Conservation (phyloP, 2,329 filamentous ascomycete genomes). For the Aspergillus floridensis region DNA sequence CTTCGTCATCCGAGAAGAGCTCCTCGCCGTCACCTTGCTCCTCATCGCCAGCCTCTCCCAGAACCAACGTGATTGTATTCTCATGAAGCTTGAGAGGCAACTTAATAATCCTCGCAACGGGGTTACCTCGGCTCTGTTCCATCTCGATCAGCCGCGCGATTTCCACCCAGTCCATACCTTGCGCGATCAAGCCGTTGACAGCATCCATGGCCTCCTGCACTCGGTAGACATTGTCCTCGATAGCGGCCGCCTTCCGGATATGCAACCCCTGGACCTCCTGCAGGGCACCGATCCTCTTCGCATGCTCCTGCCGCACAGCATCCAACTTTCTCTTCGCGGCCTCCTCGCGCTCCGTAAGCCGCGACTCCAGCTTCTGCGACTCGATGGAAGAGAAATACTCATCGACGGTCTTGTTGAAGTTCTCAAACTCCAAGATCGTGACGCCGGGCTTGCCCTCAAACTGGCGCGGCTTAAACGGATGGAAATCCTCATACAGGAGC, state of each 20-base stretch:
- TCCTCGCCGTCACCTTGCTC: slow-evolving; percentile 65
- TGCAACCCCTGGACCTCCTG: slow-evolving; percentile 80
- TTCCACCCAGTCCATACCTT: slow-evolving; percentile 97
- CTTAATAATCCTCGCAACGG: slow-evolving; percentile 82
- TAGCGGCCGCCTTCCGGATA: slow-evolving; percentile 81
- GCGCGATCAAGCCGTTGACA: slow-evolving; percentile 83
- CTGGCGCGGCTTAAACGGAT: slow-evolving; percentile 83
- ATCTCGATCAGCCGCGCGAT: slow-evolving; percentile 84
- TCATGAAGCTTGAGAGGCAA: slow-evolving; percentile 86
- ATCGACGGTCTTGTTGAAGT: slow-evolving; percentile 90
- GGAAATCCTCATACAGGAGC: slow-evolving; percentile 88
- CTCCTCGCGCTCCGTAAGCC: slow-evolving; percentile 76
- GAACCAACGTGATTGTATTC: slow-evolving; percentile 76
- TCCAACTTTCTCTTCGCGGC: slow-evolving; percentile 81
- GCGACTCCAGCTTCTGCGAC: slow-evolving; percentile 84
- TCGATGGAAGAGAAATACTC: slow-evolving; percentile 97
- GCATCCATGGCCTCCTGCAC: slow-evolving; percentile 92
- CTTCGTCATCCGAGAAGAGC: slow-evolving; percentile 56
- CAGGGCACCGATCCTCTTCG: slow-evolving; percentile 77
- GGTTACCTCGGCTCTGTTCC: slow-evolving; percentile 76
- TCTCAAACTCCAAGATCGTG: slow-evolving; percentile 71
- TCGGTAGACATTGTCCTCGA: slow-evolving; percentile 84
- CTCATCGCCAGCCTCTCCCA: slow-evolving; percentile 68
- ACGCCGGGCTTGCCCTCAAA: slow-evolving; percentile 66
- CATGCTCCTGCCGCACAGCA: slow-evolving; percentile 77